Conservation (phyloP, 1,284 basidiomycete species). For the Puccinia hordei region DNA sequence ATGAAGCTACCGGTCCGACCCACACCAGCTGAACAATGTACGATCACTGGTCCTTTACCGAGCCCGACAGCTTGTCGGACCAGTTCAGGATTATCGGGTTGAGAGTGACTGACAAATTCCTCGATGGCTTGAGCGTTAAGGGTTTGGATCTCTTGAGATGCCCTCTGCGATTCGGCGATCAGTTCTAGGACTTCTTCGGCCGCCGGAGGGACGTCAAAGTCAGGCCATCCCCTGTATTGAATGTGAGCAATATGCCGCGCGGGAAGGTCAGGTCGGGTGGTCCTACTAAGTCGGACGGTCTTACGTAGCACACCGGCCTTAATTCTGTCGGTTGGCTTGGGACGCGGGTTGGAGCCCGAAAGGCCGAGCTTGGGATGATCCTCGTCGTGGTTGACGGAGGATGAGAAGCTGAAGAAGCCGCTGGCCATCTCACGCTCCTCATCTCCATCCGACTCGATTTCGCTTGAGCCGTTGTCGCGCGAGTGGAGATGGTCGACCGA, state of each 20-base stretch:
- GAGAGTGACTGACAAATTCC: conserved; percentile 59
- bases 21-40: conserved; percentile 86
- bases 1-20: conserved; percentile 90
- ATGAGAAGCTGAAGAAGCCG: conserved; percentile 57
- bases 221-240: conserved; percentile 89
- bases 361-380: background rate
- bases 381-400: conserved; percentile 13
- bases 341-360: too few relatives aligned
- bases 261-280: conserved; percentile 33
- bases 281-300: conserved; percentile 53
- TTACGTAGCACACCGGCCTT: conserved; percentile 53
- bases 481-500: conserved; percentile 53
- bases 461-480: background rate
- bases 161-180: conserved; percentile 66
- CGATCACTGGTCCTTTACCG: conserved; percentile 66
- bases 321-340: too few relatives aligned
- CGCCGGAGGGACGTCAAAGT: conserved; percentile 86
- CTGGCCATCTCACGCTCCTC: conserved; percentile 54
- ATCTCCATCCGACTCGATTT: conserved; percentile 54
- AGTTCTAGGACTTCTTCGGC: conserved; percentile 73
- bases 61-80: conserved; percentile 63
- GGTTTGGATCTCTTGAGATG: conserved; percentile 66
- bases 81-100: conserved; percentile 57
- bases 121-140: conserved; percentile 51
- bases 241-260: conserved; percentile 67